Conservation (phyloP, 148 eudicot genomes). For the Bassia scoparia region DNA sequence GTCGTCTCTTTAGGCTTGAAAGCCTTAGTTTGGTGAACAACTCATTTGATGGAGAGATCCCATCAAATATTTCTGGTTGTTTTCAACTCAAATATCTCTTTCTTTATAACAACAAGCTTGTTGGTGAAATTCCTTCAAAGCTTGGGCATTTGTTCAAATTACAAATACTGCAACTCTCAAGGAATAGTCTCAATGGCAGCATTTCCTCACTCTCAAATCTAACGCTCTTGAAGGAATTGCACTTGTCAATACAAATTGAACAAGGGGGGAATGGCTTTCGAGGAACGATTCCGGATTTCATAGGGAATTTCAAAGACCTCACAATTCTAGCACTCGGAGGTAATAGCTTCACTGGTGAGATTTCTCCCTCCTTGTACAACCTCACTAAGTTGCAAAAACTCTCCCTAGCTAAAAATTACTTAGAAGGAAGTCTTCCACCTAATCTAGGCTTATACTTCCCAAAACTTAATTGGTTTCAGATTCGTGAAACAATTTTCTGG, state of each 20-base stretch:
- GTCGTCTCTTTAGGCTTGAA: constrained; percentile 10
- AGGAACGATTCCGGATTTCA: constrained; percentile 6
- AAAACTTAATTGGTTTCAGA: background rate
- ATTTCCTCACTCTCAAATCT: constrained; percentile 2
- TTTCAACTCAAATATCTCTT: background rate
- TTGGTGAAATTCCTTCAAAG: constrained; percentile 16
- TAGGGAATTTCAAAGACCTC: constrained; percentile 14
- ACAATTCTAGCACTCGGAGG: constrained; percentile 6
- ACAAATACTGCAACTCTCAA: background rate
- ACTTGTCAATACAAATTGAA: background rate
- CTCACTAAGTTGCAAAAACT: constrained; percentile 6
- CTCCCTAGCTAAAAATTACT: background rate
- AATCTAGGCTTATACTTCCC: constrained; percentile 12
- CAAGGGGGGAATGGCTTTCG: constrained; percentile 15
- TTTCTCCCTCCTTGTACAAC: constrained; percentile 15
- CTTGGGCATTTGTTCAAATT: constrained; percentile 15
- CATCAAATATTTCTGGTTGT: constrained; percentile 18
- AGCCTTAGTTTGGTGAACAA: background rate
- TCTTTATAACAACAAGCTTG: constrained; percentile 6
- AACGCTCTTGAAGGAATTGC: background rate
- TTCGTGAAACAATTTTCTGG: constrained; percentile 1
- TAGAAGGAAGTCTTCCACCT: constrained; percentile 17
- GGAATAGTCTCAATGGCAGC: constrained; percentile 13
- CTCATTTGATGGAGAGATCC: constrained; percentile 15
- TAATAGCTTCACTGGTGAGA: constrained; percentile 9